These are phyloP conservation scores for Telopea speciosissima DNA, from an alignment of 177 flowering plant genomes.

Conservation along the genomic window DNA sequence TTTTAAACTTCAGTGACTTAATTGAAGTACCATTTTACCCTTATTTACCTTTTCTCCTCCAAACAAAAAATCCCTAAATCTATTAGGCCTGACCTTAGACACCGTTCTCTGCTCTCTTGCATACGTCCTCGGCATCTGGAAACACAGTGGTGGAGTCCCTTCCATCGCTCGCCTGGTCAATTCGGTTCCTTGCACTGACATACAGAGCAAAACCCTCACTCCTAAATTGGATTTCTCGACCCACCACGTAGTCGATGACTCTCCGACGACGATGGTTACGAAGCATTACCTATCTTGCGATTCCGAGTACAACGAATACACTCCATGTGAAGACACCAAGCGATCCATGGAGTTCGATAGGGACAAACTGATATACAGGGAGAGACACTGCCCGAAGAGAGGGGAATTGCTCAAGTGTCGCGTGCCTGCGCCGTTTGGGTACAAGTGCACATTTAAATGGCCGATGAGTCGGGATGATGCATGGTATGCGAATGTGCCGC, in stretches of 20 bases:
- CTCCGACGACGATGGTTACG: constrained; percentile 16
- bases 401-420: constrained; percentile 51
- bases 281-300: constrained; percentile 46
- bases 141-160: constrained; percentile 14
- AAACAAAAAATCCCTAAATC: constrained; percentile 29
- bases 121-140: constrained; percentile 44
- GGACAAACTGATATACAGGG: constrained; percentile 52
- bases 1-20: no score
- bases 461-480: constrained; percentile 64
- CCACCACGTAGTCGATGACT: constrained; percentile 44
- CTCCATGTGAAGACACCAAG: constrained; percentile 75
- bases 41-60: no score
- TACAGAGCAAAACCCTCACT: not conserved
- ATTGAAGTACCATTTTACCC: no score
- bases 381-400: constrained; percentile 80
- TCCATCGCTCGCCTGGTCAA: not conserved
- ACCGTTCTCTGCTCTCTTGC: constrained; percentile 37
- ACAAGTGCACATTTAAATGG: constrained; percentile 63
- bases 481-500: constrained; percentile 91
- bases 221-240: constrained; percentile 39
- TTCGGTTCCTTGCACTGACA: constrained; percentile 2
- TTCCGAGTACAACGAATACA: constrained; percentile 51
- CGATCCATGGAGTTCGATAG: constrained; percentile 58
- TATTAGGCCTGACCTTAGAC: constrained; percentile 16
- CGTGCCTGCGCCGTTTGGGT: constrained; percentile 73